A percentile compares a stretch with the other conserved stretches of the same genome.
Conservation (phyloP, 140 eudicot genomes). For the Oenanthe javanica region DNA sequence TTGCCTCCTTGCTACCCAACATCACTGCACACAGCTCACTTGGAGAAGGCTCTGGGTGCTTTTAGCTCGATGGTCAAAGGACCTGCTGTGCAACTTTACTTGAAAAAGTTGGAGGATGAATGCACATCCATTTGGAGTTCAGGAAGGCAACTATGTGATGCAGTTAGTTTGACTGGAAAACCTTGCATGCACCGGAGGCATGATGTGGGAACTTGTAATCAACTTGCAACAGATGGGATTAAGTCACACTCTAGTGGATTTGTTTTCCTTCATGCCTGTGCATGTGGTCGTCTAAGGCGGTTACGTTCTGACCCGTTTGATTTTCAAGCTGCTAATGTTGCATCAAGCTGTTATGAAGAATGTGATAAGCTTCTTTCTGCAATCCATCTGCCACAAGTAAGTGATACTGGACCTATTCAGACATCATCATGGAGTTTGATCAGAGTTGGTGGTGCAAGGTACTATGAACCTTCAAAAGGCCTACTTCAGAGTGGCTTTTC, state of each 20-base stretch:
- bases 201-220: constrained; percentile 21
- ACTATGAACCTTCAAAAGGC: constrained; percentile 85
- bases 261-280: constrained; percentile 91
- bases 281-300: constrained; percentile 82
- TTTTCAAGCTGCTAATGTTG: constrained; percentile 69
- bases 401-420: constrained; percentile 38
- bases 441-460: constrained; percentile 73
- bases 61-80: constrained; percentile 88
- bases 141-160: constrained; percentile 89
- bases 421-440: constrained; percentile 69
- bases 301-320: constrained; percentile 76
- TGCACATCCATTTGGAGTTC: constrained; percentile 75
- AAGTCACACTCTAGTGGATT: constrained; percentile 75
- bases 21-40: constrained; percentile 55
- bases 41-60: constrained; percentile 56
- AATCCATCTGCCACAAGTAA: constrained; percentile 37
- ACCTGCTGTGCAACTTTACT: constrained; percentile 52
- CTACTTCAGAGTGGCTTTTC: constrained; percentile 81
- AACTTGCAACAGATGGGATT: constrained; percentile 20
- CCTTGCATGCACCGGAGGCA: constrained; percentile 80
- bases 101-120: constrained; percentile 70
- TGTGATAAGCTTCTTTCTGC: constrained; percentile 87
- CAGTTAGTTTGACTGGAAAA: constrained; percentile 88
- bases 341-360: constrained; percentile 51
- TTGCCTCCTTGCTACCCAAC: constrained; percentile 80